Evolutionary conservation across 768 basidiomycete species (phyloP), one percentile per base, ranked within the genome.

Genomic region (Aureoboletus auriporus): DNA sequence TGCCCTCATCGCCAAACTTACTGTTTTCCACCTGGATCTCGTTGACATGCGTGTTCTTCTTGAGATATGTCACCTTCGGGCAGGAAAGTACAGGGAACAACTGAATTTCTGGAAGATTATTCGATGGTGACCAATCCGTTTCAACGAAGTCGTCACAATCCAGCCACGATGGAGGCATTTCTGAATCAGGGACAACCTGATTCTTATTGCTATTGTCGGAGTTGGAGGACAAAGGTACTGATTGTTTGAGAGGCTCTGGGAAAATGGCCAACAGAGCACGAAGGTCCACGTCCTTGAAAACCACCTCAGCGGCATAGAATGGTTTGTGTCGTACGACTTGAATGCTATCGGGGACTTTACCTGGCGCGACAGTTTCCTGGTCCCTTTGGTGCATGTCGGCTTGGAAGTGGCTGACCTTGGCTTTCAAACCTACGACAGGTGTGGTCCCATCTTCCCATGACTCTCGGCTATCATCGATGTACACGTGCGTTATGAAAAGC

Each of bases 331-430:
- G 76, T 6, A 82, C 69, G 5, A 76, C 73, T 60, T 83, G 83
- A 16, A 73, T 75, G n/a, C 77, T 75, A 20, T 79, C 70, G 7
- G 82, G 74, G 41, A 75, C 68, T 44, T 73, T 71, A n/a, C 83
- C 82, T 8, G 75, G 70, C 1, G 83, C 76, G 1, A 71, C 72
- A 8, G 77, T 76, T 70, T 94, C 91, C 69, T 93, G 87, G 52
- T 88, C 86, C 43, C 93, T 77, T 68, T 96, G 93, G 64, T 97
- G 94, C 71, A 94, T 78, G 61, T 97, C 94, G 39, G 87, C 90
- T 53, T 87, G 84, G 61, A 96, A 83, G 41, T 82, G 79, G 31
- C 84, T 82, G 33, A 94, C 79, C 59, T 83, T 76, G 14, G 82
- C 89, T 65, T 97, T 98, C 33, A 94, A 72, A 4, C 93, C 94